These are phyloP conservation scores for Phytophthora litchii DNA, from an alignment of 352 stramenopile genomes.

Conservation along the genomic window DNA sequence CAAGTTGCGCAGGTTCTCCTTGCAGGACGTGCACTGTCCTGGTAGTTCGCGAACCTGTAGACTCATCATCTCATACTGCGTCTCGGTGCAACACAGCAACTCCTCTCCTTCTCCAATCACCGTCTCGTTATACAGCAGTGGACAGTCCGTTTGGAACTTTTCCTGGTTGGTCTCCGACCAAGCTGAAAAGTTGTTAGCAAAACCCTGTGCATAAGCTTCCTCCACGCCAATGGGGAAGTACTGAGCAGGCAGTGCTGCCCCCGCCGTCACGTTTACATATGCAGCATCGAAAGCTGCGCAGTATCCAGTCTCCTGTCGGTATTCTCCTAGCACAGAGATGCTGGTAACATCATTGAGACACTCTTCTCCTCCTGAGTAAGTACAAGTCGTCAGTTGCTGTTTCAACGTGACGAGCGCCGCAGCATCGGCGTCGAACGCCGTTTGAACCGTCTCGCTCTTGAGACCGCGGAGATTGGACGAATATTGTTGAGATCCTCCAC, in stretches of 20 bases:
- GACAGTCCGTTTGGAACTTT: conserved; percentile 72
- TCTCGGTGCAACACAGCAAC: conserved; percentile 79
- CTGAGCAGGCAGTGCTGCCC: conserved; percentile 50
- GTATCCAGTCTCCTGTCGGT: conserved; percentile 48
- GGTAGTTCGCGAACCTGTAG: conserved; percentile 64
- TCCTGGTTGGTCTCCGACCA: conserved; percentile 65
- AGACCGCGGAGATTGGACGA: conserved; percentile 18
- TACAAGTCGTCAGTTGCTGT: conserved; percentile 63
- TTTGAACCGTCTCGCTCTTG: conserved; percentile 30
- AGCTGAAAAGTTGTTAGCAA: conserved; percentile 74
- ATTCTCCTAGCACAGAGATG: conserved; percentile 56
- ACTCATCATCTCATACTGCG: conserved; percentile 69
- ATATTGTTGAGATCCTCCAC: conserved; percentile 9
- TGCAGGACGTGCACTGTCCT: conserved; percentile 68
- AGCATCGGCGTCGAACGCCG: conserved; percentile 40
- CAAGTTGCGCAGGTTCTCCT: conserved; percentile 76
- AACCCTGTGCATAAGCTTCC: conserved; percentile 59
- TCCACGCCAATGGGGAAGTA: conserved; percentile 69
- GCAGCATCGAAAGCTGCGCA: conserved; percentile 75
- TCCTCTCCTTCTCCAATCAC: conserved; percentile 50
- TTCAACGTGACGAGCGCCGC: conserved; percentile 45
- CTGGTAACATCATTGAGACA: conserved; percentile 62
- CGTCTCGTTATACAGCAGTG: conserved; percentile 70
- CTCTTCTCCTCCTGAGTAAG: conserved; percentile 63
- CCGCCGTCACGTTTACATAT: conserved; percentile 52